phyloP scores from a whole-genome alignment of 352 stramenopile genomes.

The Globisporangium parvum region DNA sequence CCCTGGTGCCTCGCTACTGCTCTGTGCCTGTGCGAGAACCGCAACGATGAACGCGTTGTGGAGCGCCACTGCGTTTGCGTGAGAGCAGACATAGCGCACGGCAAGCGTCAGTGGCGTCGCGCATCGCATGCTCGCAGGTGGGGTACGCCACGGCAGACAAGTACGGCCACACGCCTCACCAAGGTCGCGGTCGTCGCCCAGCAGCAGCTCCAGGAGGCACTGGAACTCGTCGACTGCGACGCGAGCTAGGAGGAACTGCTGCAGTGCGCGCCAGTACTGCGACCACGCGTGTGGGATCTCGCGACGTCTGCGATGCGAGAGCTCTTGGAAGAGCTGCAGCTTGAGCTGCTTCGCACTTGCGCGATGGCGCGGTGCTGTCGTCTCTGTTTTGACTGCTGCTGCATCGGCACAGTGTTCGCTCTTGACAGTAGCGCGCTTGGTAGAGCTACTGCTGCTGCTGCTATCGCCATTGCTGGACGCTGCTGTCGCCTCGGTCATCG shows the following conservation, averaged over 20 bases:
- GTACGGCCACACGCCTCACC: slow-evolving; percentile 17
- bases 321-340: slow-evolving; percentile 52
- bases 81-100: not conserved
- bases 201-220: slow-evolving; percentile 28
- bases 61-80: slow-evolving; percentile 22
- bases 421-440: too few species aligned
- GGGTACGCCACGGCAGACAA: not conserved
- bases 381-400: not conserved
- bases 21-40: slow-evolving; percentile 36
- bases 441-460: too few species aligned
- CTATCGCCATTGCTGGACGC: too few species aligned
- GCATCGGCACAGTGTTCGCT: not conserved
- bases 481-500: too few species aligned
- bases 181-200: slow-evolving; percentile 29
- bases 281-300: slow-evolving; percentile 36
- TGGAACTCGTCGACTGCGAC: slow-evolving; percentile 59
- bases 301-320: slow-evolving; percentile 29
- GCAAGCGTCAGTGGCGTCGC: too few species aligned
- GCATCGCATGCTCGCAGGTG: too few species aligned
- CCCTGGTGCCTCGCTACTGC: not conserved
- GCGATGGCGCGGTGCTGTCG: slow-evolving; percentile 8
- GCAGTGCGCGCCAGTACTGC: slow-evolving; percentile 54
- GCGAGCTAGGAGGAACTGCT: slow-evolving; percentile 46
- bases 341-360: slow-evolving; percentile 35
- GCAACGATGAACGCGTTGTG: slow-evolving; percentile 61